Percentiles rank a stretch among this genome's conserved stretches.
Evolutionary conservation across 345 rosid genomes (phyloP).

Genomic region (Linum lewisii): DNA sequence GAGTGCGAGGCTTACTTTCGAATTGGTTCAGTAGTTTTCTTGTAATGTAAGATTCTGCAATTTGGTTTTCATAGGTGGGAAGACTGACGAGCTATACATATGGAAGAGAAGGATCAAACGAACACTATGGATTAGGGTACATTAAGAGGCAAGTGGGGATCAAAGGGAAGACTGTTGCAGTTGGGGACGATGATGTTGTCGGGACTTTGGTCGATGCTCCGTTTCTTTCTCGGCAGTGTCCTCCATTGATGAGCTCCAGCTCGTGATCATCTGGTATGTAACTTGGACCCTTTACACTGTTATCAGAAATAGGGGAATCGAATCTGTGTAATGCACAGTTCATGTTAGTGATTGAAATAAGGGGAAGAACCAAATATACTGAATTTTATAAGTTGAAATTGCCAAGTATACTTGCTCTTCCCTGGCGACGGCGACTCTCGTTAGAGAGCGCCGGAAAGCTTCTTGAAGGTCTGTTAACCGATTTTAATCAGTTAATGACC

Average conservation of each 20-base stretch:
- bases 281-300: too few relatives aligned
- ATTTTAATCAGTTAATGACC: too few relatives aligned
- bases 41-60: background rate
- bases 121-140: conserved; percentile 68
- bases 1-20: background rate
- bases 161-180: conserved; percentile 38
- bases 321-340: too few relatives aligned
- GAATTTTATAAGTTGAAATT: too few relatives aligned
- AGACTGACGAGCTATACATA: conserved; percentile 64
- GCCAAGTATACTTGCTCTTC: too few relatives aligned
- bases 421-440: too few relatives aligned
- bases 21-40: background rate
- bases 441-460: too few relatives aligned
- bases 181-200: conserved; percentile 44
- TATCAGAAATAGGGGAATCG: too few relatives aligned
- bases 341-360: too few relatives aligned
- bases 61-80: conserved; percentile 40
- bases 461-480: too few relatives aligned
- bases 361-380: too few relatives aligned
- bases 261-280: conserved; percentile 28
- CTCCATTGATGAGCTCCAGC: conserved; percentile 32
- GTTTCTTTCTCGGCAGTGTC: conserved; percentile 45
- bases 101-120: conserved; percentile 29
- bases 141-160: conserved; percentile 47
- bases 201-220: conserved; percentile 56